These are phyloP conservation scores for Phytopythium vexans DNA, from an alignment of 352 stramenopile genomes.

Conservation along the genomic window DNA sequence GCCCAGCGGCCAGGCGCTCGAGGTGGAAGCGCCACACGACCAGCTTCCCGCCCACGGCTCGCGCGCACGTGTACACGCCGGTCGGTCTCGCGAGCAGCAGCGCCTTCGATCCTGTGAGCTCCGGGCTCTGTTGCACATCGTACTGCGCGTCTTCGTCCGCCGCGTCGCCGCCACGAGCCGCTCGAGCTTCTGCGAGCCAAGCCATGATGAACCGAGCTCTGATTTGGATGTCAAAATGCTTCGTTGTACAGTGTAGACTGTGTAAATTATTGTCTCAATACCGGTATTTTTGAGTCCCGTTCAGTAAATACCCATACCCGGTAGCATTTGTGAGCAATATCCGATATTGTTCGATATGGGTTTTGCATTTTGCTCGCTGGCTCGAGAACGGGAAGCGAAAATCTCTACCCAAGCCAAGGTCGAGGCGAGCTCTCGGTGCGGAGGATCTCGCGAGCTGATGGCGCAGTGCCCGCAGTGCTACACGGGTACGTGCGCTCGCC, in stretches of 20 bases:
- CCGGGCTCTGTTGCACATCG: slow-evolving; percentile 3
- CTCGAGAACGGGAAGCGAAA: slow-evolving; percentile 5
- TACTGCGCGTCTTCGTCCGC: background rate
- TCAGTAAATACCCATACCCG: too few species aligned
- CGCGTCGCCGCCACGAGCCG: slow-evolving; percentile 1
- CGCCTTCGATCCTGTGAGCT: slow-evolving; percentile 32
- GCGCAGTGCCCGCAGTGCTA: slow-evolving; percentile 80
- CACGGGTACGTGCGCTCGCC: slow-evolving; percentile 67
- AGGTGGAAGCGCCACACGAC: slow-evolving; percentile 65
- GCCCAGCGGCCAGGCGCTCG: slow-evolving; percentile 31
- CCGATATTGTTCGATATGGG: too few species aligned
- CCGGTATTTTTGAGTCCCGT: too few species aligned
- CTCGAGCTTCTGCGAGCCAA: slow-evolving; percentile 12
- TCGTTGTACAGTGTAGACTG: background rate
- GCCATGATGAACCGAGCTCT: background rate
- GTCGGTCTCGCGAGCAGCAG: slow-evolving; percentile 44
- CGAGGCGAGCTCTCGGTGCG: too few species aligned
- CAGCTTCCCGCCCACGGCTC: slow-evolving; percentile 23
- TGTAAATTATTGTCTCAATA: too few species aligned
- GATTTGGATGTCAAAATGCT: background rate
- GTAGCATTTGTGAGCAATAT: too few species aligned
- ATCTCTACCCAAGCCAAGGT: too few species aligned
- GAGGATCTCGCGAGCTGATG: slow-evolving; percentile 19
- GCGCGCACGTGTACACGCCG: slow-evolving; percentile 67
- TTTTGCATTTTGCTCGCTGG: background rate